Conservation (phyloP, 805 yeast species). For the Ogataea chonburiensis region DNA sequence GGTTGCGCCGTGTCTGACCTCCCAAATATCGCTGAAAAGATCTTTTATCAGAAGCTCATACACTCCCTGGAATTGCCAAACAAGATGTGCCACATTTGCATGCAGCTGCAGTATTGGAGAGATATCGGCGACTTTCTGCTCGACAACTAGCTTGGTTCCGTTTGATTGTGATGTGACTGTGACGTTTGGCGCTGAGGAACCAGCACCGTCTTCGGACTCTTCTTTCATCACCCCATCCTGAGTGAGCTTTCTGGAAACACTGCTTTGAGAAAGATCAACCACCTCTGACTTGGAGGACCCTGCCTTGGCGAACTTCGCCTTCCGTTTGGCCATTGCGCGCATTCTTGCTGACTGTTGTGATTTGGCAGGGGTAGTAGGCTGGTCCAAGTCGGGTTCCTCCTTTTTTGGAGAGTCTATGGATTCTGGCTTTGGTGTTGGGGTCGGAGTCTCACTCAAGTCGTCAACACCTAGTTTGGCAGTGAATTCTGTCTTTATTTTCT, state of each 20-base stretch:
- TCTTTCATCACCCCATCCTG: slow-evolving; percentile 38
- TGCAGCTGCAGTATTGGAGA: slow-evolving; percentile 71
- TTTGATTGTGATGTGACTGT: slow-evolving; percentile 76
- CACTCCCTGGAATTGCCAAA: slow-evolving; percentile 95
- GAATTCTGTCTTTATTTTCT: slow-evolving; percentile 31
- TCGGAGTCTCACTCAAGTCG: slow-evolving; percentile 24
- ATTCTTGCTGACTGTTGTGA: slow-evolving; percentile 66
- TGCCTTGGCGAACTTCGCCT: slow-evolving; percentile 70
- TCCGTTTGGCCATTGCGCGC: slow-evolving; percentile 91
- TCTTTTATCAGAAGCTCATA: slow-evolving; percentile 79
- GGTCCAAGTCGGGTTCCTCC: slow-evolving; percentile 8
- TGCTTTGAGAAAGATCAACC: slow-evolving; percentile 70
- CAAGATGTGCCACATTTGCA: slow-evolving; percentile 65
- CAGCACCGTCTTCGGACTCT: slow-evolving; percentile 18
- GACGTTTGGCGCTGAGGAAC: slow-evolving; percentile 30
- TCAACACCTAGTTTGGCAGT: slow-evolving; percentile 33
- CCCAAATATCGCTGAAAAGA: slow-evolving; percentile 87
- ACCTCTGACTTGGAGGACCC: slow-evolving; percentile 45
- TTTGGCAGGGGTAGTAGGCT: slow-evolving; percentile 3
- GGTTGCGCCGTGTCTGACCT: slow-evolving; percentile 92
- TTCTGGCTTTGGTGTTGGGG: slow-evolving; percentile 16
- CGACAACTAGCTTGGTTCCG: slow-evolving; percentile 80
- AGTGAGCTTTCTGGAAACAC: slow-evolving; percentile 56
- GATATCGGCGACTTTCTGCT: slow-evolving; percentile 63
- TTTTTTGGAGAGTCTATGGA: slow-evolving; percentile 7